Base-by-base conservation (phyloP, 1,284 basidiomycete species). In the Tremellales sp. region DNA sequence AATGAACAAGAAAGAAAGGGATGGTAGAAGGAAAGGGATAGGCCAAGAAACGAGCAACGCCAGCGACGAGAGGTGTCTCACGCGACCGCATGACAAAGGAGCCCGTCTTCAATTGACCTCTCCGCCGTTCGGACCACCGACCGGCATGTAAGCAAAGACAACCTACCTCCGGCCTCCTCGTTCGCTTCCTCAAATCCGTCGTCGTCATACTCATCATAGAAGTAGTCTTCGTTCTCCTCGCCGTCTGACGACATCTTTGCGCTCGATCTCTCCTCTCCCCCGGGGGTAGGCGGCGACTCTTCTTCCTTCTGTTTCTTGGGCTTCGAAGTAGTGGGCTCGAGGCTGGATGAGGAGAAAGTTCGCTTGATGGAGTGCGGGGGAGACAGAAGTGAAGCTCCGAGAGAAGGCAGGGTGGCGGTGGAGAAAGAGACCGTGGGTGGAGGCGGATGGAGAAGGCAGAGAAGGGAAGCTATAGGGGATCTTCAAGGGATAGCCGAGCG, bases 211-310 rank as follows among this genome's bases (percentile, higher is more conserved):
- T 57, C 62, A 33, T 64, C 66, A 35, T 66, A 66, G 49, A 61
- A 63, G 18, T 57, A 47, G 12, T 65, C 61, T 37, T 67, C 62
- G 25, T 56, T 39, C n/a, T 58, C 65, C 36, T 68, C 70, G 22
- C 61, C 71, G 50, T 70, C 71, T 13, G 68, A 71, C 40, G 70
- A 71, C 70, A 72, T 72, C 40, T 33, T 58, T 25, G 24, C n/a
- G 16, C 34, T 36, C n/a, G n/a, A n/a, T n/a, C n/a, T n/a, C n/a
- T n/a, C n/a, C n/a, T n/a, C n/a, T n/a, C n/a, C n/a, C n/a, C n/a
- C n/a, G n/a, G n/a, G n/a, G n/a, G n/a, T n/a, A n/a, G n/a, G n/a
- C n/a, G n/a, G n/a, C n/a, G n/a, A n/a, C n/a, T n/a, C n/a, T n/a
- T n/a, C n/a, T n/a, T n/a, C n/a, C n/a, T n/a, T n/a, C n/a, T n/a